Conservation (phyloP, 2,329 filamentous ascomycete species). For the Thermoascus crustaceus region DNA sequence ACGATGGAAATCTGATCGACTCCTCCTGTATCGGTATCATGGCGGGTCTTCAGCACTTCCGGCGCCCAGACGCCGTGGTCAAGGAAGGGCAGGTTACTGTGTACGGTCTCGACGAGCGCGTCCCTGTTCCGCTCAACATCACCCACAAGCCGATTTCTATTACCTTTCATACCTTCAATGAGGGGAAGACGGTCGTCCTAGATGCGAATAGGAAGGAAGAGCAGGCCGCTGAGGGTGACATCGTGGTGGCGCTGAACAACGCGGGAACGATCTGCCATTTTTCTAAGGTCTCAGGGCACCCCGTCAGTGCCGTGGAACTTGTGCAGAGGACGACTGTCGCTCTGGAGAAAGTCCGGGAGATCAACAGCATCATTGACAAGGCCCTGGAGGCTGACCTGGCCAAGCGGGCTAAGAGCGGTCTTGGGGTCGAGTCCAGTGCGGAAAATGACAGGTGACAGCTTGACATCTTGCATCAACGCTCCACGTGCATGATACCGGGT, state of each 20-base stretch:
- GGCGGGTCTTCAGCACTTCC: conserved; percentile 82
- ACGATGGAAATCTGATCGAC: conserved; percentile 86
- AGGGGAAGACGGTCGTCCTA: conserved; percentile 35
- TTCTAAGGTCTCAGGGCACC: conserved; percentile 76
- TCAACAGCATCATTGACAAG: conserved; percentile 64
- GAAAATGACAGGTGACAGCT: conserved; percentile 69
- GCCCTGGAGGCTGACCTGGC: conserved; percentile 71
- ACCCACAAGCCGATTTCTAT: conserved; percentile 88
- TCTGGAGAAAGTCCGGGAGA: conserved; percentile 68
- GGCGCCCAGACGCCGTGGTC: conserved; percentile 79
- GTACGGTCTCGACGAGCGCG: conserved; percentile 74
- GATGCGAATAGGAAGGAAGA: conserved; percentile 43
- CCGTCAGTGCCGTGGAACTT: conserved; percentile 70
- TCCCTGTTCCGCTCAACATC: conserved; percentile 82
- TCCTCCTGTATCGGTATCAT: conserved; percentile 78
- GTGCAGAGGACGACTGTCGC: conserved; percentile 69
- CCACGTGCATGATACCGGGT: neutral
- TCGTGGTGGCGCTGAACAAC: conserved; percentile 74
- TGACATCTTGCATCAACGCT: neutral
- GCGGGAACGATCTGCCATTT: conserved; percentile 88
- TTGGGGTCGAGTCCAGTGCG: conserved; percentile 71
- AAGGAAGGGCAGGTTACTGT: conserved; percentile 77
- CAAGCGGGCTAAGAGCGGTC: conserved; percentile 53
- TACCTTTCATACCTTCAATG: conserved; percentile 73
- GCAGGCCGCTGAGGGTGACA: conserved; percentile 56